Evolutionary conservation across 768 basidiomycete genomes (phyloP).

Genomic region (Suillus spraguei): DNA sequence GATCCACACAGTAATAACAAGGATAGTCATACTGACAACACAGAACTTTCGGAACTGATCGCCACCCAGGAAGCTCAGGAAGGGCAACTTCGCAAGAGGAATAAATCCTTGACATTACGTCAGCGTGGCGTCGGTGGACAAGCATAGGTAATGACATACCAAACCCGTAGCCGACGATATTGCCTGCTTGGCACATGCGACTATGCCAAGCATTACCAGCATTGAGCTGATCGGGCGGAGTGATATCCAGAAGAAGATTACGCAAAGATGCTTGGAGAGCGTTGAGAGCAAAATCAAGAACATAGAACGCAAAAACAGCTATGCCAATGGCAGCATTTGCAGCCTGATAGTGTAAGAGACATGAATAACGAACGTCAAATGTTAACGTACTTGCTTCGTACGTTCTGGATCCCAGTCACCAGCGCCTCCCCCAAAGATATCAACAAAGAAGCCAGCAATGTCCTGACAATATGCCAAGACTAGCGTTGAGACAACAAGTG

Average conservation of each 20-base stretch:
- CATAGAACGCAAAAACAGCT: constrained; percentile 88
- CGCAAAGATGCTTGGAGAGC: constrained; percentile 90
- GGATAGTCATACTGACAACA: constrained; percentile 76
- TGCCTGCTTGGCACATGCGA: constrained; percentile 95
- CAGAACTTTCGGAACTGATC: constrained; percentile 97
- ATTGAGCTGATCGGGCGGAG: constrained; percentile 87
- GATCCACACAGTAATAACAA: constrained; percentile 81
- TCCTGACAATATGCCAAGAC: constrained; percentile 82
- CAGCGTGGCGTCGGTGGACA: constrained; percentile 9
- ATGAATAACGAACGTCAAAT: background rate
- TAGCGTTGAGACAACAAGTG: constrained; percentile 77
- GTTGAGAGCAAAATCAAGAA: constrained; percentile 97
- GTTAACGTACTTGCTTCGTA: constrained; percentile 52
- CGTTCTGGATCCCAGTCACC: constrained; percentile 89
- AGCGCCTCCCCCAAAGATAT: constrained; percentile 69
- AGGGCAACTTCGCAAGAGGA: constrained; percentile 78
- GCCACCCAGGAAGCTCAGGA: constrained; percentile 82
- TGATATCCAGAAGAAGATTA: constrained; percentile 91
- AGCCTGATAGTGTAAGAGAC: constrained; percentile 43
- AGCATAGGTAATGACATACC: constrained; percentile 47
- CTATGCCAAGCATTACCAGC: constrained; percentile 99
- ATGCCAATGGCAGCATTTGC: constrained; percentile 76
- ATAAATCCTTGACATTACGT: constrained; percentile 64
- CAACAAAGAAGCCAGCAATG: constrained; percentile 73
- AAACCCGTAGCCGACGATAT: constrained; percentile 92